These are phyloP conservation scores for Oryza glumipatula DNA, from an alignment of 176 grass and related monocot genomes.

Conservation along the genomic window DNA sequence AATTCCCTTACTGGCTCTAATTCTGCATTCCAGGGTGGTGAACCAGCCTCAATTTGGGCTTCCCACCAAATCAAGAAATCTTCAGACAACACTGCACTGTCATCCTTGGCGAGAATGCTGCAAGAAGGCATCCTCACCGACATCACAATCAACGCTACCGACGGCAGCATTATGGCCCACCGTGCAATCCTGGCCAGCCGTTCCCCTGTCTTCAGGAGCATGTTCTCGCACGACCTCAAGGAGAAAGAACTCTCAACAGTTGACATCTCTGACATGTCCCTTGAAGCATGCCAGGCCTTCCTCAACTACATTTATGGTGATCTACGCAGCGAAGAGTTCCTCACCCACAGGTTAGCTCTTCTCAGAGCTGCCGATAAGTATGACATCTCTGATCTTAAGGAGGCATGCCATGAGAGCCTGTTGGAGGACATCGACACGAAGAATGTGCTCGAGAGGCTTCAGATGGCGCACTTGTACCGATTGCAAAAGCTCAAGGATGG, in stretches of 20 bases:
- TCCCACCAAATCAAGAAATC: constrained; percentile 57
- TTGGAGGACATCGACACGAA: constrained; percentile 66
- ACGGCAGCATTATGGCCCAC: constrained; percentile 79
- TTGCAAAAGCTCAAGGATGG: constrained; percentile 71
- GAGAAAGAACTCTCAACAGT: constrained; percentile 86
- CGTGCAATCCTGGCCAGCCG: constrained; percentile 71
- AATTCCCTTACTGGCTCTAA: background rate
- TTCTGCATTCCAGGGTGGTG: constrained; percentile 66
- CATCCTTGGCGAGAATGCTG: constrained; percentile 66
- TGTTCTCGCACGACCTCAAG: constrained; percentile 92
- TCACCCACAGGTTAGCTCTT: constrained; percentile 67
- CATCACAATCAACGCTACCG: constrained; percentile 80
- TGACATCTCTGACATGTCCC: constrained; percentile 88
- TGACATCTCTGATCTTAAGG: constrained; percentile 80
- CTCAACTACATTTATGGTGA: constrained; percentile 88
- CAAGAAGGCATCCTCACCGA: constrained; percentile 76
- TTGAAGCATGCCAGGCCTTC: constrained; percentile 77
- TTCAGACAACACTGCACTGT: constrained; percentile 56
- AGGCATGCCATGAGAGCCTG: constrained; percentile 89
- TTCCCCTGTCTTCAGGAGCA: constrained; percentile 84
- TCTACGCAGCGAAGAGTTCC: constrained; percentile 65
- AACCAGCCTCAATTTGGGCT: constrained; percentile 81
- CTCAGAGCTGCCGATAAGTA: constrained; percentile 92
- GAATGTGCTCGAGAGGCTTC: constrained; percentile 88
- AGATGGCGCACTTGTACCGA: constrained; percentile 62